These are phyloP conservation scores for Phytophthora hybrid DNA, from an alignment of 352 stramenopile genomes.

Conservation along the genomic window DNA sequence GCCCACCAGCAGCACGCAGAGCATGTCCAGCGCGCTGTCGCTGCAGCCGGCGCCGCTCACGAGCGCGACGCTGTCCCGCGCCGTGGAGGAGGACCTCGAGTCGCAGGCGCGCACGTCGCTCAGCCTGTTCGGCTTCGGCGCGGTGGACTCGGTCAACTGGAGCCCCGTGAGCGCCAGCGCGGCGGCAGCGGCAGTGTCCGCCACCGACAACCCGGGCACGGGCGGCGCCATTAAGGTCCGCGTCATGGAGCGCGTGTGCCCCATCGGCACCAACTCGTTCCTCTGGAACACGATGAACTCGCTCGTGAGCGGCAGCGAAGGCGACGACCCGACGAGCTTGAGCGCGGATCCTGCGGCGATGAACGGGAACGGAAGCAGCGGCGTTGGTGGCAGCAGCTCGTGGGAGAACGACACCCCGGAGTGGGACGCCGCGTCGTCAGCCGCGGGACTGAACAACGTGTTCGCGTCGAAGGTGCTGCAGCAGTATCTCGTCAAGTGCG, in stretches of 20 bases:
- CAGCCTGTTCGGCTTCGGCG: constrained; percentile 78
- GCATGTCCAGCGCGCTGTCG: constrained; percentile 53
- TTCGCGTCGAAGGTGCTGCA: constrained; percentile 71
- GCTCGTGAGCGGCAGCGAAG: constrained; percentile 37
- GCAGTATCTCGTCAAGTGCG: constrained; percentile 80
- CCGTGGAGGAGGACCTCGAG: constrained; percentile 68
- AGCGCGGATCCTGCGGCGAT: constrained; percentile 18
- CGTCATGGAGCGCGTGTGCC: constrained; percentile 70
- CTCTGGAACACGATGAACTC: constrained; percentile 74
- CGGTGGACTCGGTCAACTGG: constrained; percentile 65
- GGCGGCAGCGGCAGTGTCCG: constrained; percentile 26
- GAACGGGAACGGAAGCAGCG: constrained; percentile 22
- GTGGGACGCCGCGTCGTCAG: constrained; percentile 41
- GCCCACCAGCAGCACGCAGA: constrained; percentile 45
- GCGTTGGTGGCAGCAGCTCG: constrained; percentile 13
- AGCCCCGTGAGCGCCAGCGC: constrained; percentile 52
- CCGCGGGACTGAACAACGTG: constrained; percentile 44
- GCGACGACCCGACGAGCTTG: constrained; percentile 19
- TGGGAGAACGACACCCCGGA: constrained; percentile 47
- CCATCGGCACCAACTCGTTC: constrained; percentile 65
- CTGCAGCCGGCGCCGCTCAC: constrained; percentile 51
- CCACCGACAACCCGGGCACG: constrained; percentile 31
- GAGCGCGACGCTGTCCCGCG: constrained; percentile 32
- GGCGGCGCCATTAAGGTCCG: constrained; percentile 41
- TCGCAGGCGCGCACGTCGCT: constrained; percentile 68